Evolutionary conservation across 176 grass and related monocot species (phyloP), one percentile per base, ranked within the genome.

Genomic region (Tillandsia fasciculata): DNA sequence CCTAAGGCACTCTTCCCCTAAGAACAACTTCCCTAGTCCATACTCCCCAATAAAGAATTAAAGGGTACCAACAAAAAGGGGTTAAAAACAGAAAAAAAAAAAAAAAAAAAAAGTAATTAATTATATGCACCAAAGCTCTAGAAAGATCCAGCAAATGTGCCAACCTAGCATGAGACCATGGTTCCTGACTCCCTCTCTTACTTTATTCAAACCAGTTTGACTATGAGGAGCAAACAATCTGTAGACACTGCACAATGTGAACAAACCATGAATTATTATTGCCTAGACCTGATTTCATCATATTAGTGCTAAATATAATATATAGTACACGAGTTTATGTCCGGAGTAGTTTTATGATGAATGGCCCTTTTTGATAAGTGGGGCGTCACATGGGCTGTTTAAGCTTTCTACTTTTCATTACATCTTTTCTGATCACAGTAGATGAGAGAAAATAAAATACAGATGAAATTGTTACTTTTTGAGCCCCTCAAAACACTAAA

Each of bases 131-230:
- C 54, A 48, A 59, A 81, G 64, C 66, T 51, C 70, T 48, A 65
- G 68, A 26, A 52, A 70, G 52, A 68, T 76, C 65, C 69, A 77
- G 15, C 77, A 68, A 54, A 20, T 57, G 15, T 53, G 75, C 75
- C 84, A 85, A 67, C 83, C 74, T 42, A 48, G 77, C 81, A 66
- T 66, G 11, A 66, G 70, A 83, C 86, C 77, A 53, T 53, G 89
- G 89, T 88, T 61, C 75, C 65, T 23, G 64, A 18, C 17, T 59
- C 56, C 13, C 20, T 59, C 20, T 0, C 17, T 20, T 59, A 17
- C 56, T 59, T 23, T 10, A 56, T 59, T 59, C 14, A 75, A 10
- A 20, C 12, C 49, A 53, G 18, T 52, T 52, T 52, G 63, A 27
- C 42, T 20, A 64, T 2, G 12, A 26, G 12, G 49, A 52, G 11